Conservation (phyloP, 371 early-diverging fungal genomes). For the Rhizopus sp. region DNA sequence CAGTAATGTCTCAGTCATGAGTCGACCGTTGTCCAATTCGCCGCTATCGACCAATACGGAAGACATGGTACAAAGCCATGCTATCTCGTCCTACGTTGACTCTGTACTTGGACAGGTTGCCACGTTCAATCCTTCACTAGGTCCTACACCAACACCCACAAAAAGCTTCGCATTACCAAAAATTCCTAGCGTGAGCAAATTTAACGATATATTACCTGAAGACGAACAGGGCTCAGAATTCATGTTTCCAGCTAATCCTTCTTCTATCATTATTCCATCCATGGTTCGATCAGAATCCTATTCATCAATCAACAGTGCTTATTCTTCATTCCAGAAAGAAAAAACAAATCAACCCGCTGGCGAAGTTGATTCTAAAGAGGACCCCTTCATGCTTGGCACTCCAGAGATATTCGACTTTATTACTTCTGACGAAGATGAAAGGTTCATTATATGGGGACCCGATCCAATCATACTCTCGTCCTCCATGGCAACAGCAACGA, state of each 20-base stretch:
- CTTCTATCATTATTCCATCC: constrained; percentile 26
- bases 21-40: constrained; percentile 7
- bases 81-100: constrained; percentile 28
- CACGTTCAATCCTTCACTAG: constrained; percentile 6
- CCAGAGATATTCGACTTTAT: constrained; percentile 57
- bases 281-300: constrained; percentile 13
- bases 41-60: background rate
- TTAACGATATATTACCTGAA: constrained; percentile 30
- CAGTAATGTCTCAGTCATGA: constrained; percentile 13
- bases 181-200: constrained; percentile 45
- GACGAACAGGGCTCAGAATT: constrained; percentile 18
- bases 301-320: constrained; percentile 15
- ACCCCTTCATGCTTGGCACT: constrained; percentile 19
- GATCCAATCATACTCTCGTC: constrained; percentile 44
- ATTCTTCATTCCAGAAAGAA: constrained; percentile 6
- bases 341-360: background rate
- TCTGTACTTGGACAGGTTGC: constrained; percentile 30
- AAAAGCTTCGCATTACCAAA: constrained; percentile 32
- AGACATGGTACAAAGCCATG: background rate
- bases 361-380: background rate
- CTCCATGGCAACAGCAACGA: constrained; percentile 31
- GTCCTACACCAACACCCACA: constrained; percentile 19
- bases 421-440: constrained; percentile 54
- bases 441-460: constrained; percentile 60
- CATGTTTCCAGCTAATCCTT: constrained; percentile 33